Evolutionary conservation across 148 eudicot genomes (phyloP).

Genomic region (Chenopodium album): DNA sequence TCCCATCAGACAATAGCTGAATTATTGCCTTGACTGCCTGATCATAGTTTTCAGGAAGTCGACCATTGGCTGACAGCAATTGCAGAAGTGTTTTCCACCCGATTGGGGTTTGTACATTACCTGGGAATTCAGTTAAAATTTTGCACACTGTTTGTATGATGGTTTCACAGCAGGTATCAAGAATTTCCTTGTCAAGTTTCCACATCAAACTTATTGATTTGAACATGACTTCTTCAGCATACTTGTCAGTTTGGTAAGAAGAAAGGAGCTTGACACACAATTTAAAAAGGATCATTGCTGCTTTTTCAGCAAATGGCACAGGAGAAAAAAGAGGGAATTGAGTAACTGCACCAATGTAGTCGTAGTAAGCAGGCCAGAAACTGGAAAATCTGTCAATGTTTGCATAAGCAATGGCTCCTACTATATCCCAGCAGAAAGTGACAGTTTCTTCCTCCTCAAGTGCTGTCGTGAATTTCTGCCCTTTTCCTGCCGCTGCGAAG

Average conservation of each 20-base stretch:
- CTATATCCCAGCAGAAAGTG: slow-evolving; percentile 85
- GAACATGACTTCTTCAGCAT: slow-evolving; percentile 70
- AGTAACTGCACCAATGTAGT: slow-evolving; percentile 57
- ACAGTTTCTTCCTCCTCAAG: slow-evolving; percentile 92
- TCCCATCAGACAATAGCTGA: slow-evolving; percentile 44
- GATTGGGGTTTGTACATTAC: slow-evolving; percentile 54
- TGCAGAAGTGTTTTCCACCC: slow-evolving; percentile 84
- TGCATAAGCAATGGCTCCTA: slow-evolving; percentile 38
- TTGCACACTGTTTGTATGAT: slow-evolving; percentile 46
- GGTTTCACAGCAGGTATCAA: slow-evolving; percentile 66
- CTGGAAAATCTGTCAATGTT: slow-evolving; percentile 51
- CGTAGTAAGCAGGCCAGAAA: slow-evolving; percentile 82
- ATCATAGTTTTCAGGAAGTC: slow-evolving; percentile 77
- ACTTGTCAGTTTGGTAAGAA: slow-evolving; percentile 43
- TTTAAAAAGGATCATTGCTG: slow-evolving; percentile 49
- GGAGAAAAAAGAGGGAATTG: slow-evolving; percentile 82
- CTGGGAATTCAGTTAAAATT: slow-evolving; percentile 53
- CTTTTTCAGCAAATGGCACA: slow-evolving; percentile 79
- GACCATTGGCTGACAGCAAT: slow-evolving; percentile 59
- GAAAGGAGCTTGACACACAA: slow-evolving; percentile 55
- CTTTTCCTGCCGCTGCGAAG: slow-evolving; percentile 89
- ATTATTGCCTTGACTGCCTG: slow-evolving; percentile 66
- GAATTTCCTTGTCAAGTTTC: slow-evolving; percentile 72
- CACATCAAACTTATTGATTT: slow-evolving; percentile 78
- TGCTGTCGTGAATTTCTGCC: slow-evolving; percentile 88